Evolutionary conservation across 2,329 filamentous ascomycete genomes (phyloP), one percentile per base, ranked within the genome.

Genomic region (Aspergillus luchuensis): DNA sequence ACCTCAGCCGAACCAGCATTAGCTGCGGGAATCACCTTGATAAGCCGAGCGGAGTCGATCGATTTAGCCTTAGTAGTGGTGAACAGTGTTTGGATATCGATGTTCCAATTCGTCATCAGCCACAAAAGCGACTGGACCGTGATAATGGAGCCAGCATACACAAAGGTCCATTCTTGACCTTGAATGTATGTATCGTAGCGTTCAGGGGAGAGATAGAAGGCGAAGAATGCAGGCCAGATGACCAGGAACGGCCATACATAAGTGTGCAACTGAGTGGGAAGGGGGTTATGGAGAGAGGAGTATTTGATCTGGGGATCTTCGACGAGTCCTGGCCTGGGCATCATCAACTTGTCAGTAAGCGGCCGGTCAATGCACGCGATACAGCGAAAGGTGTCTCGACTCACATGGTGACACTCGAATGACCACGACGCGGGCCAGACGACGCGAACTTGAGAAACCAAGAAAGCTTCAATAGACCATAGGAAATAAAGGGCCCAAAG

Each of bases 81-180:
- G 77, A 98, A 97, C 62, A 88, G 79, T 21, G 89, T 90, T 72
- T 88, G 87, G 65, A 98, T 81, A 73, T 93, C 89, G 75, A 99
- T 92, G 73, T 91, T 98, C 95, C 95, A 99, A 80, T 98, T 92
- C 50, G 95, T 99, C 81, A 91, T 94, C 63, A 99, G 85, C 94
- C 95, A 99, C 69, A 92, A 81, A 65, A 99, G 84, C 65, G 91
- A 88, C 81, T 99, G 96, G 59, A 90, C 72, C 10, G 93, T 97
- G 75, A 96, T 84, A 74, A 99, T 97, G 67, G 87, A 85, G 71
- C 91, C 94, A 67, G 90, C 86, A 88, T 91, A 99, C 64, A 99
- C 91, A 75, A 97, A 96, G 0, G 96, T 98, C 94, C 95, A 99
- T 83, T 99, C 95, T 69, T 90, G 88, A n/a, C 90, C 93, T 70